A percentile compares a stretch with the other conserved stretches of the same genome.
Conservation (phyloP, 139 green algal species). For the Tetraselmis striata region DNA sequence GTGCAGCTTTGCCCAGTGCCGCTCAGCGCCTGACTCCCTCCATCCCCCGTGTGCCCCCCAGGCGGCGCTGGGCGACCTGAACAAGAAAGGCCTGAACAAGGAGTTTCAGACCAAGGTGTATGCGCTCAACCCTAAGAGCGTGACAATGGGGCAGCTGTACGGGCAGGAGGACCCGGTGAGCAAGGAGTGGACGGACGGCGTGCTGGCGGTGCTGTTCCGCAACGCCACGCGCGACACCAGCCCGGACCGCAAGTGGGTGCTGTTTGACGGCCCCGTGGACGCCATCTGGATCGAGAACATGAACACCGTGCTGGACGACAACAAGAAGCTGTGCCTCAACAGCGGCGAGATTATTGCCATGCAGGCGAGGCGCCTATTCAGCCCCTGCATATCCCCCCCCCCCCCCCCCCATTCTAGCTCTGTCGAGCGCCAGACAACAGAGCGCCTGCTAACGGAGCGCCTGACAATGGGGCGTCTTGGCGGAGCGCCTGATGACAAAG, state of each 20-base stretch:
- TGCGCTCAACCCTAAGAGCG: conserved; percentile 54
- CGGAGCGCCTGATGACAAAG: too few species aligned
- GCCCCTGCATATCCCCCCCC: too few species aligned
- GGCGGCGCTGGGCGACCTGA: conserved; percentile 23
- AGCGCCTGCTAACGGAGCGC: too few species aligned
- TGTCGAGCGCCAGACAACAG: too few species aligned
- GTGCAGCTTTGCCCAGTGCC: too few species aligned
- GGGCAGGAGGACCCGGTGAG: conserved; percentile 55
- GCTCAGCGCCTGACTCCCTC: too few species aligned
- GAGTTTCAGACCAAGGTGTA: conserved; percentile 19
- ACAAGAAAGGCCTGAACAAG: conserved; percentile 16
- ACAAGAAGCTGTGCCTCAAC: conserved; percentile 56
- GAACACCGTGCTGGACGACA: conserved; percentile 57
- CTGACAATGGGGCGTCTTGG: too few species aligned
- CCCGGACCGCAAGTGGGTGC: conserved; percentile 32
- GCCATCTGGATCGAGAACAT: conserved; percentile 61
- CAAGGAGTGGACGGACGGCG: conserved; percentile 65
- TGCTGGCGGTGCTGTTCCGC: conserved; percentile 57
- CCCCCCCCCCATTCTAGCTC: too few species aligned
- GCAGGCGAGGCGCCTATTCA: conserved; percentile 4
- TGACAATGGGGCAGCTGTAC: conserved; percentile 76
- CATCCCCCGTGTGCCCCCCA: too few species aligned
- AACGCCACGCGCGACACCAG: conserved; percentile 26
- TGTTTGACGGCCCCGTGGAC: conserved; percentile 52
- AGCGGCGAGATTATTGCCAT: conserved; percentile 45